These are phyloP conservation scores for Paraglomus brasilianum DNA, from an alignment of 192 early-diverging fungal genomes.

Conservation along the genomic window DNA sequence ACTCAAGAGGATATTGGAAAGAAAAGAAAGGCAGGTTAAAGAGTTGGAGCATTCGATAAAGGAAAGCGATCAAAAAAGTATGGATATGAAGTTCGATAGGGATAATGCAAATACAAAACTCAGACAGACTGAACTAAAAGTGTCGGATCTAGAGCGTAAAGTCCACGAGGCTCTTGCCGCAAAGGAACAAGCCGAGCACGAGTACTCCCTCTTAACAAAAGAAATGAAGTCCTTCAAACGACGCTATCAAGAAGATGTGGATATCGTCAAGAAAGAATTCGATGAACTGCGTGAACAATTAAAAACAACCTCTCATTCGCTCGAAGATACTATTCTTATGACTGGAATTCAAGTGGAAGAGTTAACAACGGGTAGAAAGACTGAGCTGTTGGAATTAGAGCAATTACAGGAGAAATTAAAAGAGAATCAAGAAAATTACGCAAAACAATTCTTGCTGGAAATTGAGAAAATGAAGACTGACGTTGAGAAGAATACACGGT, in stretches of 20 bases:
- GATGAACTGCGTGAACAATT: slow-evolving; percentile 15
- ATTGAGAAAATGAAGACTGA: slow-evolving; percentile 22
- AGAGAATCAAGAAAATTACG: slow-evolving; percentile 30
- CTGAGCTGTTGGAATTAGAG: slow-evolving; percentile 15
- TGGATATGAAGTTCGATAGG: slow-evolving; percentile 31
- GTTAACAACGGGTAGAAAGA: slow-evolving; percentile 20
- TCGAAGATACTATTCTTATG: slow-evolving; percentile 30
- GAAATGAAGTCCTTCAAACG: slow-evolving; percentile 26
- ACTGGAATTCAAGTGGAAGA: slow-evolving; percentile 26
- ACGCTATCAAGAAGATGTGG: slow-evolving; percentile 25
- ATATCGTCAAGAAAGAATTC: slow-evolving; percentile 29
- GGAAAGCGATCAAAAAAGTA: slow-evolving; percentile 21
- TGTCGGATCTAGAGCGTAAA: slow-evolving; percentile 26
- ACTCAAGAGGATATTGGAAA: slow-evolving; percentile 27
- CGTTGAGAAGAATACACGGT: slow-evolving; percentile 6
- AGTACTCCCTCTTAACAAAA: slow-evolving; percentile 30
- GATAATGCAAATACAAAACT: slow-evolving; percentile 28
- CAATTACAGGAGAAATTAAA: slow-evolving; percentile 13
- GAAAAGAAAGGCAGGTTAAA: slow-evolving; percentile 28
- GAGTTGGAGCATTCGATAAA: slow-evolving; percentile 18
- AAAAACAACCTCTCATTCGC: slow-evolving; percentile 11
- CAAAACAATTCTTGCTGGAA: slow-evolving; percentile 25
- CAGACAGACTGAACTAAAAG: slow-evolving; percentile 30
- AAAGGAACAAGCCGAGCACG: slow-evolving; percentile 28
- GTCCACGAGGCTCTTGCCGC: slow-evolving; percentile 17